These are phyloP conservation scores for Closterium sp. DNA, from an alignment of 139 green algal genomes.

Conservation along the genomic window DNA sequence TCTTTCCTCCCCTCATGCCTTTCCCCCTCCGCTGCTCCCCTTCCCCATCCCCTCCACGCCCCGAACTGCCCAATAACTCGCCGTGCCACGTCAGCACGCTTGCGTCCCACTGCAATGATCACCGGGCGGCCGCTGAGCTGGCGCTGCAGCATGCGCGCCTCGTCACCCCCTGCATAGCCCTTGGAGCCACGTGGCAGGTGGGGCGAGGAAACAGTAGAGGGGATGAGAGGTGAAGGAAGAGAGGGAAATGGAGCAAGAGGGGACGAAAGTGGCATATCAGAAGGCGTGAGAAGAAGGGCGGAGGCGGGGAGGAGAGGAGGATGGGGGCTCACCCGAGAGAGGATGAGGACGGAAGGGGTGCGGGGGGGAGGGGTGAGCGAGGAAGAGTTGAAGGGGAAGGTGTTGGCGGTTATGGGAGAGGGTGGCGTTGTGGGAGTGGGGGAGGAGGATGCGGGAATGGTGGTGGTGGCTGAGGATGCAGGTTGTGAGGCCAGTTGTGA, in stretches of 20 bases:
- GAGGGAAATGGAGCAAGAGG: no score
- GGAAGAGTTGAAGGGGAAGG: no score
- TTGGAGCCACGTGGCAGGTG: background rate
- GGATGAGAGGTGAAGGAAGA: no score
- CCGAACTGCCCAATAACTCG: background rate
- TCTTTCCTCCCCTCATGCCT: background rate
- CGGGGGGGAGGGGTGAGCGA: background rate
- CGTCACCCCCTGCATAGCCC: slow-evolving; percentile 25
- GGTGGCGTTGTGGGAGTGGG: no score
- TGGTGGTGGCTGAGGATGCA: background rate
- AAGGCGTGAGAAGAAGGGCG: background rate
- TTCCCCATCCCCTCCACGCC: background rate
- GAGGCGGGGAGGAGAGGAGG: background rate
- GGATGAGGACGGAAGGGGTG: background rate
- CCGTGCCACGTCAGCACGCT: background rate
- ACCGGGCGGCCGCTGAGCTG: background rate
- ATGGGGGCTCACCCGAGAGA: background rate
- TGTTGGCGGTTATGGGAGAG: no score
- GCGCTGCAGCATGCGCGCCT: background rate
- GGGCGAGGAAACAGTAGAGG: background rate
- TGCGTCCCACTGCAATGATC: background rate
- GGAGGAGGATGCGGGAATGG: background rate
- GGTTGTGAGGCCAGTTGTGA: background rate
- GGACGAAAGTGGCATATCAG: background rate
- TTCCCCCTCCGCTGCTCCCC: background rate